Conservation (phyloP, 2,329 filamentous ascomycete species). For the Ophiostoma piceae region DNA sequence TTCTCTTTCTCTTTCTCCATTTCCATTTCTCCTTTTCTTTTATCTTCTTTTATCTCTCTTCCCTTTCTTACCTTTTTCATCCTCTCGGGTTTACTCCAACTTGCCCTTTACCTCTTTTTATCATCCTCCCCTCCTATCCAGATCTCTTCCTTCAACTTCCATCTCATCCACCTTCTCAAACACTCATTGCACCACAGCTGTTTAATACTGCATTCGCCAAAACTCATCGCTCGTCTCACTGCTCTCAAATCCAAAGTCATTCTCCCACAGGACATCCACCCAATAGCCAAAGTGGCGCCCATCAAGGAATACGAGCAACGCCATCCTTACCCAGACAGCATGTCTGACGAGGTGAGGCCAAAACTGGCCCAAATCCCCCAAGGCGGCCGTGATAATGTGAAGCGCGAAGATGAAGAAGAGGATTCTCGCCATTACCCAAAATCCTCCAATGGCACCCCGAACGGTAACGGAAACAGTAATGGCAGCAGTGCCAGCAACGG, state of each 20-base stretch:
- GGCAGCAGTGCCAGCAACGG: background rate
- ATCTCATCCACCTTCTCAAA: background rate
- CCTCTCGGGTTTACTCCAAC: background rate
- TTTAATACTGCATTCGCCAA: background rate
- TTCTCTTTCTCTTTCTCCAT: conserved; percentile 10
- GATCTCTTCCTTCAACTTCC: background rate
- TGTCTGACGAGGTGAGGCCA: conserved; percentile 27
- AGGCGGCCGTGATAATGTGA: conserved; percentile 22
- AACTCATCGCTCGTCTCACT: background rate
- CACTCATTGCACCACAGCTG: background rate
- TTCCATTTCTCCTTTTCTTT: background rate
- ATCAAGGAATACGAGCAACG: conserved; percentile 22
- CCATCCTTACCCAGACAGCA: conserved; percentile 21
- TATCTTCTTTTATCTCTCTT: conserved; percentile 9
- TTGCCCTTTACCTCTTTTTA: background rate
- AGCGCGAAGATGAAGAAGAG: conserved; percentile 26
- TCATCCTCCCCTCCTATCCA: background rate
- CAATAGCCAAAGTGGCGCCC: conserved; percentile 26
- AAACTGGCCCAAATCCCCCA: conserved; percentile 23
- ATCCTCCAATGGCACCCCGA: conserved; percentile 11
- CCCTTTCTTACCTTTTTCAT: background rate
- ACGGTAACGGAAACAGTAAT: background rate
- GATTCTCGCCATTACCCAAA: conserved; percentile 23
- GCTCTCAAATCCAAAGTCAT: background rate
- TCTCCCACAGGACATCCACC: background rate